A percentile compares a stretch with the other conserved stretches of the same genome.
These are phyloP conservation scores for Pseudogymnoascus sp. DNA, from an alignment of 2,329 filamentous ascomycete species.

Conservation along the genomic window DNA sequence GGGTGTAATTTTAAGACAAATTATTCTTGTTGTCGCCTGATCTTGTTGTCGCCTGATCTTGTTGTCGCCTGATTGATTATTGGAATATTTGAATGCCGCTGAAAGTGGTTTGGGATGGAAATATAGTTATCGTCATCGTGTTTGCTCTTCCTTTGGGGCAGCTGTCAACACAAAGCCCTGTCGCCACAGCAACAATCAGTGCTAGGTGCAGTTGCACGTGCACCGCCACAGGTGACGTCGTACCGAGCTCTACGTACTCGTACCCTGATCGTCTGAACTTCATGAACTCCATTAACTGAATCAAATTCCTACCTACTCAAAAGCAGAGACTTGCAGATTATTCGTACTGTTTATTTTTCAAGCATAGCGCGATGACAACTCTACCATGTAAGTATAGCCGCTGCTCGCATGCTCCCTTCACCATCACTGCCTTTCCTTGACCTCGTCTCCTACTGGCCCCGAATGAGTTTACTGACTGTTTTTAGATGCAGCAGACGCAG, in stretches of 20 bases:
- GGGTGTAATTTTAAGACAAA: neutral
- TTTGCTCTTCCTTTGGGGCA: neutral
- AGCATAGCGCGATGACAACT: slow-evolving; percentile 9
- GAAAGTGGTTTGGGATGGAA: neutral
- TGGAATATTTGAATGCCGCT: neutral
- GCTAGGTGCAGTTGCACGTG: neutral
- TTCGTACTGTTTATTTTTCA: neutral
- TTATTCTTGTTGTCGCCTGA: neutral
- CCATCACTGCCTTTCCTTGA: slow-evolving; percentile 18
- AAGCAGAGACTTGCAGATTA: neutral
- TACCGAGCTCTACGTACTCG: neutral
- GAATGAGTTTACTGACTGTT: slow-evolving; percentile 24
- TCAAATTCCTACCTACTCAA: slow-evolving; percentile 3
- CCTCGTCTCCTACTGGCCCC: slow-evolving; percentile 11
- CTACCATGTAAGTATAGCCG: slow-evolving; percentile 29
- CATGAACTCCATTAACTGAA: neutral
- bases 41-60: no score
- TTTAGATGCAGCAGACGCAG: slow-evolving; percentile 91
- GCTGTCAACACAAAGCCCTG: neutral
- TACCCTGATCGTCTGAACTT: slow-evolving; percentile 4
- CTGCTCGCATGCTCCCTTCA: slow-evolving; percentile 19
- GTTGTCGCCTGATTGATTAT: neutral
- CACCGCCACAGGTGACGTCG: slow-evolving; percentile 14
- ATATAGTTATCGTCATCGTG: slow-evolving; percentile 1
- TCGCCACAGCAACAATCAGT: slow-evolving; percentile 12